Evolutionary conservation across 2,329 filamentous ascomycete species (phyloP), one percentile per base, ranked within the genome.

Genomic region (Emericellopsis atlantica): DNA sequence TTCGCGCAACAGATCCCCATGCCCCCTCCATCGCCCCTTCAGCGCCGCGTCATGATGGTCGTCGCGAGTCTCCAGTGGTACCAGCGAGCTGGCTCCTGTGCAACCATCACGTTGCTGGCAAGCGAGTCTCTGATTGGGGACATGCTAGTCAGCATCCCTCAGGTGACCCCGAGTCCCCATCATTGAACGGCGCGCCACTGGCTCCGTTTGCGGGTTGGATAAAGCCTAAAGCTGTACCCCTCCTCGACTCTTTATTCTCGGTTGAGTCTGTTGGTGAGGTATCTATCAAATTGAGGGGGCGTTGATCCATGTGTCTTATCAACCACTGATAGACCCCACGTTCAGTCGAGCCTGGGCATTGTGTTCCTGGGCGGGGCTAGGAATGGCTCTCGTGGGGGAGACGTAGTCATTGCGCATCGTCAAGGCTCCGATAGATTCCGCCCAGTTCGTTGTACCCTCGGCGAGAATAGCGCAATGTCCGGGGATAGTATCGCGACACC

Each of bases 71-170:
- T 5, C 18, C 32, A 9, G 9, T 35, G 32, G 32, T 35, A 15
- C 32, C 32, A 23, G 36, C 36, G 36, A 26, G 18, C 36, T 10
- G 32, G 32, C 32, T 37, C 32, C 31, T 11, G 15, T 21, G 40
- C 45, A 51, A 22, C 46, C 44, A 46, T 50, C 49, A 51, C 49
- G 49, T 48, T 51, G 41, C 38, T 35, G 31, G 36, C 32, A 39
- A 31, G 15, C 38, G 18, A 18, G 15, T 11, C 18, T 36, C 39
- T 50, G 44, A 51, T 49, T 51, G 49, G 49, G 6, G 12, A 32
- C 22, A n/a, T 33, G 37, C 26, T 29, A 22, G 18, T 37, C 22
- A 16, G 26, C n/a, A 32, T 12, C 24, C 14, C 31, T 21, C 24
- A 39, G 37, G 37, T 39, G 37, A 39, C 37, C 37, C 23, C 37